Evolutionary conservation across 345 rosid species (phyloP), one percentile per base, ranked within the genome.

Genomic region (Eucalyptus marginata): DNA sequence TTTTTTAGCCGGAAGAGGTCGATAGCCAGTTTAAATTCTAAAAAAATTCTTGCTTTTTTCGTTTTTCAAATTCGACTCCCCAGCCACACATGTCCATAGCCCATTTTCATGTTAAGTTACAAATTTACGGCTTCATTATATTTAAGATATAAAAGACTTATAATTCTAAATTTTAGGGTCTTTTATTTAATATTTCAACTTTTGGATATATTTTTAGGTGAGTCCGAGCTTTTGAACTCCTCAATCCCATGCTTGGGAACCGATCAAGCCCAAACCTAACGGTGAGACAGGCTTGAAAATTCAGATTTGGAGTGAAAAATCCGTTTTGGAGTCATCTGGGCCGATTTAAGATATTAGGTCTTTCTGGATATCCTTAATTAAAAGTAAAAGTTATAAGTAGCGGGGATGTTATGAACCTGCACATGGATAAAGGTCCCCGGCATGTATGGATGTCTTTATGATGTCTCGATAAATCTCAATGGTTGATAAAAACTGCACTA

Each of bases 381-480:
- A 27, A 62, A 5, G 33, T 62, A 12, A 27, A 62, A 27, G 68
- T 62, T 62, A 27, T 14, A 62, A 62, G 33, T 62, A 62, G 64
- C 17, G 15, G 15, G 68, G 68, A 62, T 62, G 7, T 62, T 62
- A 62, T 29, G 68, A 12, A 29, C 68, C 33, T 13, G 33, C 68
- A 4, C 31, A 13, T 27, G 68, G 68, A 0, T 62, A 14, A 29
- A 62, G 33, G 68, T 62, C 16, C 68, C 33, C 8, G 2, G 8
- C 68, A 3, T 13, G 8, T 58, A 62, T 29, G 33, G 17, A 62
- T 29, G 16, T 27, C 4, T 3, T 27, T 62, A 0, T 62, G 33
- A 13, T 3, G 4, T 62, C 33, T 62, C 0, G 17, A 62, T 7
- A 62, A 62, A 27, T 29, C 71, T 62, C 9, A 13, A 27, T 29